phyloP scores from a whole-genome alignment of 495 filamentous ascomycete species.

The Penicillium fimorum region DNA sequence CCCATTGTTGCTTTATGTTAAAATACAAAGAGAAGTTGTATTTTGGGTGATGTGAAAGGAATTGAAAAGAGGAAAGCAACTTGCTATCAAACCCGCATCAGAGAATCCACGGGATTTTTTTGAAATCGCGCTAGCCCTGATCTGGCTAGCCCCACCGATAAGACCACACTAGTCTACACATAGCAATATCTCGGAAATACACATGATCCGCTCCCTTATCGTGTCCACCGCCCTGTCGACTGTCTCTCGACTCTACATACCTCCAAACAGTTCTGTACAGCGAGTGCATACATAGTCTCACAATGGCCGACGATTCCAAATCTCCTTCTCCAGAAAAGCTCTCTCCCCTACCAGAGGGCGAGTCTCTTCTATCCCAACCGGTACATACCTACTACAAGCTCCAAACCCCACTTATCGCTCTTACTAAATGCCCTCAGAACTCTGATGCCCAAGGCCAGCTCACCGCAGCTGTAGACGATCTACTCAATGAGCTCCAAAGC shows the following conservation, averaged over 20 bases:
- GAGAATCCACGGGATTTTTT: slow-evolving; percentile 43
- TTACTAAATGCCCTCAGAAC: slow-evolving; percentile 22
- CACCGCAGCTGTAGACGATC: slow-evolving; percentile 75
- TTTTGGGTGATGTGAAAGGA: slow-evolving; percentile 16
- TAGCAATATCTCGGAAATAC: slow-evolving; percentile 14
- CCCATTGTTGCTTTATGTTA: slow-evolving; percentile 44
- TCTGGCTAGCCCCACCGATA: slow-evolving; percentile 31
- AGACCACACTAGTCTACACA: slow-evolving; percentile 12
- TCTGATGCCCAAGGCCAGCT: slow-evolving; percentile 59
- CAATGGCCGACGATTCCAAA: slow-evolving; percentile 25
- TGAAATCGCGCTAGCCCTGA: slow-evolving; percentile 31
- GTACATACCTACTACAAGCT: slow-evolving; percentile 13
- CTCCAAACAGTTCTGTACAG: background rate
- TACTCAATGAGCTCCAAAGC: slow-evolving; percentile 75
- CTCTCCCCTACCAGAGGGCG: slow-evolving; percentile 10
- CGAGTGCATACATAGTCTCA: slow-evolving; percentile 11
- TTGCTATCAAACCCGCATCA: slow-evolving; percentile 17
- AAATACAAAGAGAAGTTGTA: slow-evolving; percentile 16
- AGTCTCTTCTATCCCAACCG: slow-evolving; percentile 27
- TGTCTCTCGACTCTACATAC: slow-evolving; percentile 1
- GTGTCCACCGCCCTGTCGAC: background rate
- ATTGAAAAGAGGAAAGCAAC: slow-evolving; percentile 20
- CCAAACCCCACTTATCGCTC: background rate
- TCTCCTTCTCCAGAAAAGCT: slow-evolving; percentile 19
- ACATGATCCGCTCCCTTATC: slow-evolving; percentile 33